Evolutionary conservation across 2,329 filamentous ascomycete species (phyloP).

Genomic region (Fusarium verrucosum): DNA sequence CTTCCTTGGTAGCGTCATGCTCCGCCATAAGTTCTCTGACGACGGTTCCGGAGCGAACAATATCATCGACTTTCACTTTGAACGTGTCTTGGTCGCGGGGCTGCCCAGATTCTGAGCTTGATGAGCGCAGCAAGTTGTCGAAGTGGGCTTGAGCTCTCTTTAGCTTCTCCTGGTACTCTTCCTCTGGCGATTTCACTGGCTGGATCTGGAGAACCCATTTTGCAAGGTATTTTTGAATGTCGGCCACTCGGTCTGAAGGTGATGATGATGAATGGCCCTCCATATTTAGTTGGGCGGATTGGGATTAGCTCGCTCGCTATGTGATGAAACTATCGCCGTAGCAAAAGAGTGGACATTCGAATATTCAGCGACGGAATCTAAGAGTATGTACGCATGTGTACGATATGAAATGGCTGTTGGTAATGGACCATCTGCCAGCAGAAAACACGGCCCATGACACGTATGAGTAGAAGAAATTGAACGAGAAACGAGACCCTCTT

Average conservation of each 20-base stretch:
- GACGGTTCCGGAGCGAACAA: accelerated
- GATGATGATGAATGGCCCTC: neutral
- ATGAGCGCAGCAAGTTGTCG: too few relatives aligned
- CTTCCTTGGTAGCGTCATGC: neutral
- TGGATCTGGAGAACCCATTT: neutral
- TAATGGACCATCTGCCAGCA: too few relatives aligned
- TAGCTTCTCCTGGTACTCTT: neutral
- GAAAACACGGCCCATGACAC: too few relatives aligned
- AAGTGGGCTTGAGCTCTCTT: neutral
- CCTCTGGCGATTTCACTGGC: neutral
- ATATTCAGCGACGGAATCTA: too few relatives aligned
- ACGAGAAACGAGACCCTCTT: too few relatives aligned
- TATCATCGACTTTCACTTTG: neutral
- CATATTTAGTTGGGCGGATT: neutral
- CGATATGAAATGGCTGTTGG: too few relatives aligned
- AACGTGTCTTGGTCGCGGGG: too few relatives aligned
- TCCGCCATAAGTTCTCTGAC: neutral
- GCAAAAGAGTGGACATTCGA: too few relatives aligned
- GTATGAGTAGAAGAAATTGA: too few relatives aligned
- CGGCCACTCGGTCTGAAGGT: neutral
- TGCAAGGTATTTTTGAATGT: neutral
- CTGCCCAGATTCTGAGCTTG: too few relatives aligned
- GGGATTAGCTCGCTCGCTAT: neutral
- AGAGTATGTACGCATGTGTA: too few relatives aligned
- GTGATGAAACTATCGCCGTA: too few relatives aligned